Percentiles rank a stretch among this genome's conserved stretches.
These are phyloP conservation scores for Cladorrhinum sp. DNA, from an alignment of 2,329 filamentous ascomycete genomes.

Conservation along the genomic window DNA sequence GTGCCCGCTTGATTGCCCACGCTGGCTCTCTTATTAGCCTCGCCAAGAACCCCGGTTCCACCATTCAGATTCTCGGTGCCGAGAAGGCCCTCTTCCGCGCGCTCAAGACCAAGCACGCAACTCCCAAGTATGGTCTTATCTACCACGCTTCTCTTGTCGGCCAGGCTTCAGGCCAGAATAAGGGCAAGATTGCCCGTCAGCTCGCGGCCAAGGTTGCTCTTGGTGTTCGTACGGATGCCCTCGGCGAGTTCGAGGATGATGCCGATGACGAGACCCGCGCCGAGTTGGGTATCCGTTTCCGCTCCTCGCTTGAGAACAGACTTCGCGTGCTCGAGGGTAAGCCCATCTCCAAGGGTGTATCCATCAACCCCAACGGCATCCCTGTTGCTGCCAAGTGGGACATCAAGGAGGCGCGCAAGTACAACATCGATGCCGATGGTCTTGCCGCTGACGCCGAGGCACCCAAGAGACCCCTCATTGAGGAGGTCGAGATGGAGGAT, in stretches of 20 bases:
- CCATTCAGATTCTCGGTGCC: slow-evolving; percentile 95
- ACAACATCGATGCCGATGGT: slow-evolving; percentile 92
- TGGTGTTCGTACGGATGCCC: slow-evolving; percentile 87
- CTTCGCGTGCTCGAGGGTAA: slow-evolving; percentile 84
- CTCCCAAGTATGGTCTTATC: slow-evolving; percentile 95
- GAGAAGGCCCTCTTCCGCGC: slow-evolving; percentile 99
- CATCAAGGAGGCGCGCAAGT: slow-evolving; percentile 88
- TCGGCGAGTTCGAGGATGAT: slow-evolving; percentile 72
- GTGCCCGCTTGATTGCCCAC: slow-evolving; percentile 91
- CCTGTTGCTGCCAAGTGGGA: slow-evolving; percentile 72
- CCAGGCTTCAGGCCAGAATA: slow-evolving; percentile 96
- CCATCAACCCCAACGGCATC: slow-evolving; percentile 70
- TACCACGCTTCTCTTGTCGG: slow-evolving; percentile 92
- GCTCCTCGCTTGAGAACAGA: slow-evolving; percentile 71
- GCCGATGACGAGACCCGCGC: slow-evolving; percentile 86
- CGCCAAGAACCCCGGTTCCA: slow-evolving; percentile 91
- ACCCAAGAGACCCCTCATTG: slow-evolving; percentile 46
- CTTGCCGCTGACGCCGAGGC: slow-evolving; percentile 66
- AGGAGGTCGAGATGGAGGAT: slow-evolving; percentile 39
- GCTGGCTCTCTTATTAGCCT: slow-evolving; percentile 91
- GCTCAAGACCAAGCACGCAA: slow-evolving; percentile 98
- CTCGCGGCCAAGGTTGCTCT: slow-evolving; percentile 90
- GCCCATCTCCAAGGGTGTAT: slow-evolving; percentile 72
- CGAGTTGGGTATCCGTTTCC: slow-evolving; percentile 69
- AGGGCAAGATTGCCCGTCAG: slow-evolving; percentile 98